Evolutionary conservation across 306 rosid genomes (phyloP), one percentile per base, ranked within the genome.

Genomic region (Rosa chinensis): DNA sequence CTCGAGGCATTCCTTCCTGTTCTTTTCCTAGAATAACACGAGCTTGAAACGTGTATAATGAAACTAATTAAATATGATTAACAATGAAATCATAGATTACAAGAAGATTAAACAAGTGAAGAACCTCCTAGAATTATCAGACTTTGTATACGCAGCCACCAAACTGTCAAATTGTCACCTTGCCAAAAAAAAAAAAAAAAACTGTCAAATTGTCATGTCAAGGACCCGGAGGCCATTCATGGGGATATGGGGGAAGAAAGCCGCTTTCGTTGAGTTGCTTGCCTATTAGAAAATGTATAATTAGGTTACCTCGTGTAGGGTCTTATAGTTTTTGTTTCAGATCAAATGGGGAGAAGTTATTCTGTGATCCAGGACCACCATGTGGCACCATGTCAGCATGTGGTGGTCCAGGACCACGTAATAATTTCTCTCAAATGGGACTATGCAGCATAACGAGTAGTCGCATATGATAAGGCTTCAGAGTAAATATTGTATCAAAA

Each of bases 1-100:
- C 28, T 10, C 4, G 12, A 12, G 12, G 40, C 59, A 53, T 6
- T 21, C 10, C 2, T 35, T 17, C n/a, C 9, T 18, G 3, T 39
- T 66, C 25, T 17, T 66, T 66, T 66, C 72, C 72, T 40, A 4
- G 44, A 66, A 66, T n/a, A 39, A 39, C 72, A 39, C 28, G 72
- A 35, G 59, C 6, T 21, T 1, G 75, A 71, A 71, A 71, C 40
- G 43, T 28, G 61, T 2, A 4, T 4, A 5, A 48, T 47, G 44
- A 47, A 48, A 32, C 43, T 47, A 28, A 48, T 48, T 25, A 25
- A 23, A 71, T 25, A 71, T 1, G n/a, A 71, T 71, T 13, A 8
- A 71, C 25, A 48, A 25, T 71, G 25, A 71, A 16, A 71, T 48
- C 59, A 71, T 2, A 28, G 11, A 45, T 45, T 8, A 23, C 56